Evolutionary conservation across 1,284 basidiomycete species (phyloP), one percentile per base, ranked within the genome.

Genomic region (Rhizoctonia solani): DNA sequence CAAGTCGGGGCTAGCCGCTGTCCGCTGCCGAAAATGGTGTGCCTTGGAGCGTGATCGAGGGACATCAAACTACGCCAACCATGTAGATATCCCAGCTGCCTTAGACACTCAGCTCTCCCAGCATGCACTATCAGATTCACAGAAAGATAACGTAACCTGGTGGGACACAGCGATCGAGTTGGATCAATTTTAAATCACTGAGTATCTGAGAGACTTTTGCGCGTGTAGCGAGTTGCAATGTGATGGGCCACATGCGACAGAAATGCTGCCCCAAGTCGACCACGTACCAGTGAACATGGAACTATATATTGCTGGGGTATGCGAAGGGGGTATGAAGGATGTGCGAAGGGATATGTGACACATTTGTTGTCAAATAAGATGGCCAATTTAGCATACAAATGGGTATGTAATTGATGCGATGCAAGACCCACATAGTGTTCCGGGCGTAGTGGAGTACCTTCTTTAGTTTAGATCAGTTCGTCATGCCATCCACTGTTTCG

Each of bases 401-500:
- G 47, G 21, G 11, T 27, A 52, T 52, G 58, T 32, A 52, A 65
- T 65, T 47, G 32, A 41, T 8, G 3, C 50, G 50, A 34, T n/a
- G n/a, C n/a, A n/a, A n/a, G n/a, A n/a, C n/a, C 6, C 8, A 29
- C 32, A 27, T 25, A 11, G 27, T 25, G 27, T 49, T 49, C 14
- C 23, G 29, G 4, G 32, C 11, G 4, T 34, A 34, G 3, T 29
- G 27, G 16, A 52, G n/a, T 32, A 8, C 58, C 58, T 29, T 21
- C 21, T 49, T 32, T 37, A 49, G 59, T 41, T 32, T 65, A 49
- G 59, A 32, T 29, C 50, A 59, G 19, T 59, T 37, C 50, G 29
- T 53, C 50, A 53, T 53, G 14, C 29, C 19, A 5, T 9, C 59
- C 59, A 27, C 25, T 65, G 59, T 53, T 53, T 25, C 52, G 59